These are phyloP conservation scores for Kwoniella shandongensis DNA, from an alignment of 768 basidiomycete genomes.

Conservation along the genomic window DNA sequence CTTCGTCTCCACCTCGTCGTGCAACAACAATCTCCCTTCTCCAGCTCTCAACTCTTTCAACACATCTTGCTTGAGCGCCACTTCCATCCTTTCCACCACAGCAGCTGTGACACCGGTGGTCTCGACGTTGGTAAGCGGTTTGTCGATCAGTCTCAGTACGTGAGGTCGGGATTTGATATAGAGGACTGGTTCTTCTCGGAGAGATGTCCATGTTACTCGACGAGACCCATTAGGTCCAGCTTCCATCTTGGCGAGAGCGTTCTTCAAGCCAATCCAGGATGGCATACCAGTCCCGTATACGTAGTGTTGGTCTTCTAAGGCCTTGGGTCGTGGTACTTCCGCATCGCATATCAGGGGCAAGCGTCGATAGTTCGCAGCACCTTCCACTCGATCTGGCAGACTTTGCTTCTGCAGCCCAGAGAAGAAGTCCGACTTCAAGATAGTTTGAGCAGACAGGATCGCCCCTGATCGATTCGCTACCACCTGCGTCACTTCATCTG, in stretches of 20 bases:
- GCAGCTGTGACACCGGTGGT: constrained; percentile 90
- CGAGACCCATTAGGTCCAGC: constrained; percentile 76
- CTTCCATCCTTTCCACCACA: constrained; percentile 89
- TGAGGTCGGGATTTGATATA: constrained; percentile 63
- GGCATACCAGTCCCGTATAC: constrained; percentile 70
- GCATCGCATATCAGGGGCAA: constrained; percentile 61
- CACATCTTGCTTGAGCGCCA: constrained; percentile 81
- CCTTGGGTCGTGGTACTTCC: constrained; percentile 29
- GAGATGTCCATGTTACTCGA: constrained; percentile 86
- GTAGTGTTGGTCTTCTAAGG: constrained; percentile 57
- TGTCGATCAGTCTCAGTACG: constrained; percentile 81
- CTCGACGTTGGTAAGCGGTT: constrained; percentile 93
- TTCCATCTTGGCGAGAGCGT: constrained; percentile 73
- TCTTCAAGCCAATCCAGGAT: constrained; percentile 84
- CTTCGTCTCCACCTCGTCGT: constrained; percentile 92
- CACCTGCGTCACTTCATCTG: constrained; percentile 85
- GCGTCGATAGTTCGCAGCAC: constrained; percentile 88
- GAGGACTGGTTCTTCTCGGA: constrained; percentile 94
- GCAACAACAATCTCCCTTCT: constrained; percentile 77
- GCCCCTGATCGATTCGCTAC: constrained; percentile 80
- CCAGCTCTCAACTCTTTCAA: constrained; percentile 70
- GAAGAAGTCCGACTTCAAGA: constrained; percentile 68
- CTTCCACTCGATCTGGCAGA: constrained; percentile 92
- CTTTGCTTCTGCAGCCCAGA: constrained; percentile 84
- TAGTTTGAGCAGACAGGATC: constrained; percentile 66